A percentile compares a stretch with the other conserved stretches of the same genome.
phyloP scores from a whole-genome alignment of 202 grass and related monocot species.

The Panicum virgatum region DNA sequence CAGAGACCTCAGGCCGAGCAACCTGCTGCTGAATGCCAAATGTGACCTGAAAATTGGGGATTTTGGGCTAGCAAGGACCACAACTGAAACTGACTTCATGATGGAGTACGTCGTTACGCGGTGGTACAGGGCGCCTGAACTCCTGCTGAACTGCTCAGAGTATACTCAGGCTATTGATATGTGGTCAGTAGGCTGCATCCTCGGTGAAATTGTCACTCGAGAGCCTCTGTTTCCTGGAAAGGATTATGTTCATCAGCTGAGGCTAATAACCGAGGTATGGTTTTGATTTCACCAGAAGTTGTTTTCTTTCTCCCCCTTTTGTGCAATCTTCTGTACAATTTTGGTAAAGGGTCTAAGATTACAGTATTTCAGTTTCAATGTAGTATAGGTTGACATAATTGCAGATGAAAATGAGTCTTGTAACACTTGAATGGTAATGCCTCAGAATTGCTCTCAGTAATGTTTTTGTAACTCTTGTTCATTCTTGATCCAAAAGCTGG shows the following conservation, averaged over 20 bases:
- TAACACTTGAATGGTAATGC: constrained; percentile 15
- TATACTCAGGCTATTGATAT: constrained; percentile 97
- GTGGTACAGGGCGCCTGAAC: constrained; percentile 89
- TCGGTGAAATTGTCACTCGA: constrained; percentile 83
- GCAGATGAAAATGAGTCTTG: background rate
- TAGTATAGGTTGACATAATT: background rate
- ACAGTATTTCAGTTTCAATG: background rate
- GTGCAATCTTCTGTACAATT: background rate
- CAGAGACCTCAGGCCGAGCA: constrained; percentile 94
- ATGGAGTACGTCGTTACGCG: constrained; percentile 96
- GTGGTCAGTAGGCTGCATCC: constrained; percentile 94
- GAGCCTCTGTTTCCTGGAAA: constrained; percentile 96
- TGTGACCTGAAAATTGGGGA: constrained; percentile 97
- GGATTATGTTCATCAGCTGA: constrained; percentile 94
- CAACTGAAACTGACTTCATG: constrained; percentile 98
- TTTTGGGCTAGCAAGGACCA: constrained; percentile 87
- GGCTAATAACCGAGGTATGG: constrained; percentile 90
- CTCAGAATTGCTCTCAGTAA: background rate
- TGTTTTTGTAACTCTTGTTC: constrained; percentile 36
- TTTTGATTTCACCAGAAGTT: background rate
- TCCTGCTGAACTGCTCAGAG: constrained; percentile 94
- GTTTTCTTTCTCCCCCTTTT: background rate
- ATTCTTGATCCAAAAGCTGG: constrained; percentile 66
- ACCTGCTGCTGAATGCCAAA: constrained; percentile 85
- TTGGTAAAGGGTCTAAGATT: background rate